Conservation (phyloP, 2,329 filamentous ascomycete genomes). For the Diaporthe velutina region DNA sequence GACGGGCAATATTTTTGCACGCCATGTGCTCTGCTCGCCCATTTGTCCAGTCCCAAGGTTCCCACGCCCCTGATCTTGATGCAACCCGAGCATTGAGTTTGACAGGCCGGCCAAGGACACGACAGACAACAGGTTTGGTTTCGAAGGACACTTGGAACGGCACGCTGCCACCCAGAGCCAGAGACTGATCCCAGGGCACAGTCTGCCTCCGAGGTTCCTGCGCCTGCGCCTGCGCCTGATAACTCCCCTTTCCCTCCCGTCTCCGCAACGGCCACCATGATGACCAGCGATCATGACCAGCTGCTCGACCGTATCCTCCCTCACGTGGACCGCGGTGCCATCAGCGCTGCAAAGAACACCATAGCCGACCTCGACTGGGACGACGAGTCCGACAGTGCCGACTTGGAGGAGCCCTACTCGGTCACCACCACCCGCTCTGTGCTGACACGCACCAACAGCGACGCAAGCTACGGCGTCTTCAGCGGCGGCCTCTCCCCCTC, state of each 20-base stretch:
- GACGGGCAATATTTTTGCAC: conserved; percentile 6
- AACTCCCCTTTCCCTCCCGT: background rate
- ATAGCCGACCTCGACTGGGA: conserved; percentile 34
- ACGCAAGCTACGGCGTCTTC: conserved; percentile 25
- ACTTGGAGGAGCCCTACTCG: conserved; percentile 22
- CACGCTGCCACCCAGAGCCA: background rate
- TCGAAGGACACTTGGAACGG: background rate
- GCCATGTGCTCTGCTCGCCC: background rate
- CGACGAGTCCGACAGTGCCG: conserved; percentile 29
- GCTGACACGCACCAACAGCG: conserved; percentile 27
- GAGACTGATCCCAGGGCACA: background rate
- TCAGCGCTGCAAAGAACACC: conserved; percentile 30
- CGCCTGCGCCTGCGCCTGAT: background rate
- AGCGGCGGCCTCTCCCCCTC: conserved; percentile 34
- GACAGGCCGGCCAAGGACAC: background rate
- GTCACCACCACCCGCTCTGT: conserved; percentile 7
- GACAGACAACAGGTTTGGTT: conserved; percentile 20
- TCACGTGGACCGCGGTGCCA: conserved; percentile 20
- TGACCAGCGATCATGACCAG: conserved; percentile 33
- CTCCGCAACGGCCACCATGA: background rate
- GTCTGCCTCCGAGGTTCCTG: background rate
- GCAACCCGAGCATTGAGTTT: conserved; percentile 27
- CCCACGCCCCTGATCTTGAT: conserved; percentile 20
- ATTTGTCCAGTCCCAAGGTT: conserved; percentile 12
- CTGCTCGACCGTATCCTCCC: conserved; percentile 31